These are phyloP conservation scores for Yarrowia bubula DNA, from an alignment of 805 yeast species.

Conservation along the genomic window DNA sequence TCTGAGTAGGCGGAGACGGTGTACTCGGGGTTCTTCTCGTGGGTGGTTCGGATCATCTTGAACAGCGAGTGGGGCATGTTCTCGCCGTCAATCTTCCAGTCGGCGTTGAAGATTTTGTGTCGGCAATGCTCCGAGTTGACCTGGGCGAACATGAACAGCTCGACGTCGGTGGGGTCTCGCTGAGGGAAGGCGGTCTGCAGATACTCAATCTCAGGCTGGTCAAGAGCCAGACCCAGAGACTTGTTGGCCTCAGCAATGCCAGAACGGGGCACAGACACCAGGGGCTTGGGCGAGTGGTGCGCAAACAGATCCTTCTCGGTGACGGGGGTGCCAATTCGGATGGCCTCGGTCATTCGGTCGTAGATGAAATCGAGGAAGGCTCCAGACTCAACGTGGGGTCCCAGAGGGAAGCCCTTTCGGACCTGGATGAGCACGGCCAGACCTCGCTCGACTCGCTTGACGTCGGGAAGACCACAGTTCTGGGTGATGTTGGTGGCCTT, in stretches of 20 bases:
- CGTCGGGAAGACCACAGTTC: constrained; percentile 75
- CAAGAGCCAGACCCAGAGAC: constrained; percentile 88
- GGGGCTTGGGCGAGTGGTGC: constrained; percentile 76
- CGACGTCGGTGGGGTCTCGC: constrained; percentile 96
- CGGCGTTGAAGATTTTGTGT: constrained; percentile 97
- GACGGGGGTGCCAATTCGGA: constrained; percentile 56
- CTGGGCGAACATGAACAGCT: constrained; percentile 98
- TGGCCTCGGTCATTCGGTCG: constrained; percentile 91
- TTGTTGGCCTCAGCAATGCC: constrained; percentile 74
- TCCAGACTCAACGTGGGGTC: constrained; percentile 52
- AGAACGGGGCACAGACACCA: constrained; percentile 55
- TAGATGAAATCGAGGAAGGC: constrained; percentile 67
- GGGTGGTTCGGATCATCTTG: constrained; percentile 95
- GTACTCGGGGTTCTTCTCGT: constrained; percentile 69
- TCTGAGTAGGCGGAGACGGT: constrained; percentile 95
- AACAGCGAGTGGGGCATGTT: constrained; percentile 73
- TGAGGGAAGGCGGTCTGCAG: constrained; percentile 77
- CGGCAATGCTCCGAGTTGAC: constrained; percentile 99
- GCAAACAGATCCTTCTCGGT: constrained; percentile 67
- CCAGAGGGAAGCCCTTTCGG: constrained; percentile 66
- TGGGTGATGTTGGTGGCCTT: constrained; percentile 94
- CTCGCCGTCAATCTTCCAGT: constrained; percentile 90
- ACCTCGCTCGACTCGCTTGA: constrained; percentile 92
- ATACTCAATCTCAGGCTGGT: constrained; percentile 88
- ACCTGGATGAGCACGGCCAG: constrained; percentile 68